These are phyloP conservation scores for Phialemoniopsis sp. DNA, from an alignment of 2,329 filamentous ascomycete species.

Conservation along the genomic window DNA sequence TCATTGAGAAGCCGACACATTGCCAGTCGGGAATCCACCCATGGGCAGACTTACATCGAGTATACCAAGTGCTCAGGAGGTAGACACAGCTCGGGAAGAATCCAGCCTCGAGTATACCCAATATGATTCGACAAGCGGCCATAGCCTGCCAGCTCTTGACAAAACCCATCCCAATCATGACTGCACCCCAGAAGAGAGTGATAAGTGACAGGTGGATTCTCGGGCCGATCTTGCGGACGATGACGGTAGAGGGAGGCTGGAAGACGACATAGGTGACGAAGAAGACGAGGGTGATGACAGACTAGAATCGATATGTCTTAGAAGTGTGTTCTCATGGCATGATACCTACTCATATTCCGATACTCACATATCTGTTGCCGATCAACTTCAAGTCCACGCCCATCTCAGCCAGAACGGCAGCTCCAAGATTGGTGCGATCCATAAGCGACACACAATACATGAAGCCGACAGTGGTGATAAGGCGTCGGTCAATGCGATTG, in stretches of 20 bases:
- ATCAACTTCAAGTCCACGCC: slow-evolving; percentile 38
- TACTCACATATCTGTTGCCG: slow-evolving; percentile 39
- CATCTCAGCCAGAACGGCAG: slow-evolving; percentile 68
- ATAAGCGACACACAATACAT: slow-evolving; percentile 75
- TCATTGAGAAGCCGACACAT: slow-evolving; percentile 1
- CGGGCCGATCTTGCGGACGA: slow-evolving; percentile 64
- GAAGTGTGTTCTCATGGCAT: not conserved
- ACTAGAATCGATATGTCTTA: slow-evolving; percentile 22
- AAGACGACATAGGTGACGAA: slow-evolving; percentile 71
- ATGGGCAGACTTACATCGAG: slow-evolving; percentile 47
- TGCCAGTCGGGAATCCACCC: no score
- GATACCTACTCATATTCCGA: not conserved
- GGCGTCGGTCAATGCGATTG: slow-evolving; percentile 61
- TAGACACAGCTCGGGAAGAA: slow-evolving; percentile 71
- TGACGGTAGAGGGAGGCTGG: slow-evolving; percentile 66
- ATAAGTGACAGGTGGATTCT: slow-evolving; percentile 51
- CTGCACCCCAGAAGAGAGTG: slow-evolving; percentile 53
- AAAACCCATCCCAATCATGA: slow-evolving; percentile 66
- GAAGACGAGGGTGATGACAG: slow-evolving; percentile 69
- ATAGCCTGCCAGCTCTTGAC: slow-evolving; percentile 45
- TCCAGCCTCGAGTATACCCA: slow-evolving; percentile 64
- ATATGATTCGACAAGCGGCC: slow-evolving; percentile 50
- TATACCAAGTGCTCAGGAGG: slow-evolving; percentile 71
- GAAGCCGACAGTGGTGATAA: slow-evolving; percentile 57
- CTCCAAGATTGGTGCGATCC: slow-evolving; percentile 74